A percentile compares a stretch with the other conserved stretches of the same genome.
phyloP scores from a whole-genome alignment of 1,139 yeast species.

The Yamadazyma songkhlaensis region DNA sequence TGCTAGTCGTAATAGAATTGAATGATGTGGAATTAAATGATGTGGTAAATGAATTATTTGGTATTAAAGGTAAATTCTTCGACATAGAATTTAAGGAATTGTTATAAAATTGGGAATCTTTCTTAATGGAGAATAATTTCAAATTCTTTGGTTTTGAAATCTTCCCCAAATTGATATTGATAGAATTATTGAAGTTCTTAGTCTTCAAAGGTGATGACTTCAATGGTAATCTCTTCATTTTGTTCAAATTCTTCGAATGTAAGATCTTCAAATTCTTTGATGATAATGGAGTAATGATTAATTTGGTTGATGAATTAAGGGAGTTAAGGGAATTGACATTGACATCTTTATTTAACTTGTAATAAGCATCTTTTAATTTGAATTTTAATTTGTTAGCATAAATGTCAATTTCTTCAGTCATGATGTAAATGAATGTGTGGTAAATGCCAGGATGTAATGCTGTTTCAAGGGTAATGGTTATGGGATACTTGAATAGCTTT shows the following conservation, averaged over 20 bases:
- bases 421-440: background rate
- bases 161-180: conserved; percentile 9
- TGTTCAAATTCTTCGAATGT: conserved; percentile 9
- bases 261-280: conserved; percentile 1
- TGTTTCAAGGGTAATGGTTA: too few relatives aligned
- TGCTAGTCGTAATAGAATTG: background rate
- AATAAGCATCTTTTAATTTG: conserved; percentile 75
- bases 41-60: background rate
- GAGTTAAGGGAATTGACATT: conserved; percentile 6
- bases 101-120: conserved; percentile 25
- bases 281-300: conserved; percentile 16
- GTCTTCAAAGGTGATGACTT: background rate
- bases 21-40: conserved; percentile 1
- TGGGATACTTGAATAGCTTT: too few relatives aligned
- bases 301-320: conserved; percentile 16
- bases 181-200: conserved; percentile 7
- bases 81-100: conserved; percentile 2
- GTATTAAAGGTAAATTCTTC: background rate
- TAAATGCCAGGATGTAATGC: too few relatives aligned
- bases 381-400: conserved; percentile 62
- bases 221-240: conserved; percentile 13
- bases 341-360: conserved; percentile 47
- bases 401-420: conserved; percentile 9
- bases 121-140: conserved; percentile 34
- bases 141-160: conserved; percentile 17